Conservation (phyloP, 805 yeast species). For the Wickerhamiella lipophila region DNA sequence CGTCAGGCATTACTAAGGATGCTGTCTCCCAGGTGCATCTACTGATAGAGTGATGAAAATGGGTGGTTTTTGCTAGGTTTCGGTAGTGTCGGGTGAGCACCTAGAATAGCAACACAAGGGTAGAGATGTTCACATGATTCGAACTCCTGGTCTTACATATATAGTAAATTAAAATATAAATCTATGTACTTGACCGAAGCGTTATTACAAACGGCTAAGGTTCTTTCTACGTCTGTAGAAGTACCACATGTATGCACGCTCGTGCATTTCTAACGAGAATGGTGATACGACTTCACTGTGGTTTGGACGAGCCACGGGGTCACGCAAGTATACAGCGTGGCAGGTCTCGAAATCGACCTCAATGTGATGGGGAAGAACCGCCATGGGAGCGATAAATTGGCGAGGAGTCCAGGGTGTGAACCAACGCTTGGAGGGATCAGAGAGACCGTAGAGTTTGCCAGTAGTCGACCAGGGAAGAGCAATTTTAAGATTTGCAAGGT, state of each 20-base stretch:
- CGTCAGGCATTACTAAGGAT: constrained; percentile 17
- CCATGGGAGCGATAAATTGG: constrained; percentile 84
- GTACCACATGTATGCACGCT: constrained; percentile 91
- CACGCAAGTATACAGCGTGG: constrained; percentile 91
- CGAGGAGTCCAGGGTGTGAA: constrained; percentile 97
- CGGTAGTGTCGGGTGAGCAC: too few relatives aligned
- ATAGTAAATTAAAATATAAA: neutral
- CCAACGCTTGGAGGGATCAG: constrained; percentile 63
- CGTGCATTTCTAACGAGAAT: constrained; percentile 65
- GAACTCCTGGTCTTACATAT: too few relatives aligned
- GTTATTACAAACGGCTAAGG: constrained; percentile 12
- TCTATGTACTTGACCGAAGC: neutral
- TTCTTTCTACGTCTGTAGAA: constrained; percentile 27
- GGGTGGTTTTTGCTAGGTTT: too few relatives aligned
- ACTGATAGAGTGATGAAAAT: neutral
- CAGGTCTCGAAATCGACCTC: constrained; percentile 86
- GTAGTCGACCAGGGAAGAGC: constrained; percentile 34
- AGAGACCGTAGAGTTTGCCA: constrained; percentile 61
- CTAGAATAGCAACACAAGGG: too few relatives aligned
- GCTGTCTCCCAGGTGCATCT: neutral
- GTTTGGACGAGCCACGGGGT: constrained; percentile 95
- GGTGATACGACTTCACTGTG: constrained; percentile 93
- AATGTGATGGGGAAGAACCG: constrained; percentile 81
- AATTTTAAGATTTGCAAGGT: constrained; percentile 34
- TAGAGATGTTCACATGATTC: too few relatives aligned